A percentile compares a stretch with the other conserved stretches of the same genome.
These are phyloP conservation scores for Penicillium taxi DNA, from an alignment of 495 filamentous ascomycete species.

Conservation along the genomic window DNA sequence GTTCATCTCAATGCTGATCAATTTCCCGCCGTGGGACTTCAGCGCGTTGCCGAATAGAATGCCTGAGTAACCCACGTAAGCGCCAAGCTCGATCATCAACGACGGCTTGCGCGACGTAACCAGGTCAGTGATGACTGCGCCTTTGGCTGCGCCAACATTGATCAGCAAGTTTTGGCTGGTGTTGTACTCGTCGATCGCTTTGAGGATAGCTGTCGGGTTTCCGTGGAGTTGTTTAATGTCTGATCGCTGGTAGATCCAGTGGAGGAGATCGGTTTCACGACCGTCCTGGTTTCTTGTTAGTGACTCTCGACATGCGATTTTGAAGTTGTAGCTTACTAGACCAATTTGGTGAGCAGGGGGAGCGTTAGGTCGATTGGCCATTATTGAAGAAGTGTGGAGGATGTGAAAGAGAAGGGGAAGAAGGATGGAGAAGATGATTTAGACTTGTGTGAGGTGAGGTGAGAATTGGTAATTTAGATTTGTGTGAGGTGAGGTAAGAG, in stretches of 20 bases:
- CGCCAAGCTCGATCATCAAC: constrained; percentile 64
- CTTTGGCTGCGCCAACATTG: constrained; percentile 63
- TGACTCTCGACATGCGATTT: too few species aligned
- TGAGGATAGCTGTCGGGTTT: constrained; percentile 48
- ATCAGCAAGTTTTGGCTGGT: constrained; percentile 51
- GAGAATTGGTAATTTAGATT: too few species aligned
- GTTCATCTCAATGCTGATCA: constrained; percentile 53
- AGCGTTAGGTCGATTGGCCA: too few species aligned
- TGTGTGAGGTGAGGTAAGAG: too few species aligned
- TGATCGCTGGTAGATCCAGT: constrained; percentile 50
- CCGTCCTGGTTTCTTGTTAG: constrained; percentile 40
- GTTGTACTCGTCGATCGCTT: constrained; percentile 48
- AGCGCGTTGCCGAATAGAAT: constrained; percentile 56
- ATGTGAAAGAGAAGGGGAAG: too few species aligned
- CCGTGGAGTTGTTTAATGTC: constrained; percentile 45
- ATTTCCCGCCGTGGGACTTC: constrained; percentile 45
- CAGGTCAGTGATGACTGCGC: constrained; percentile 48
- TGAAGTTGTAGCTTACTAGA: too few species aligned
- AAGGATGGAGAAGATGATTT: too few species aligned
- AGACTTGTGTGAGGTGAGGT: too few species aligned
- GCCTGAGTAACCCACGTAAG: constrained; percentile 67
- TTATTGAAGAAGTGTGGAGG: too few species aligned
- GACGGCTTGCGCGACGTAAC: constrained; percentile 53
- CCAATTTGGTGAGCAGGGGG: too few species aligned
- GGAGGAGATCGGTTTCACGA: constrained; percentile 58